Evolutionary conservation across 2,329 filamentous ascomycete species (phyloP).

Genomic region (Tolypocladium capitatum): DNA sequence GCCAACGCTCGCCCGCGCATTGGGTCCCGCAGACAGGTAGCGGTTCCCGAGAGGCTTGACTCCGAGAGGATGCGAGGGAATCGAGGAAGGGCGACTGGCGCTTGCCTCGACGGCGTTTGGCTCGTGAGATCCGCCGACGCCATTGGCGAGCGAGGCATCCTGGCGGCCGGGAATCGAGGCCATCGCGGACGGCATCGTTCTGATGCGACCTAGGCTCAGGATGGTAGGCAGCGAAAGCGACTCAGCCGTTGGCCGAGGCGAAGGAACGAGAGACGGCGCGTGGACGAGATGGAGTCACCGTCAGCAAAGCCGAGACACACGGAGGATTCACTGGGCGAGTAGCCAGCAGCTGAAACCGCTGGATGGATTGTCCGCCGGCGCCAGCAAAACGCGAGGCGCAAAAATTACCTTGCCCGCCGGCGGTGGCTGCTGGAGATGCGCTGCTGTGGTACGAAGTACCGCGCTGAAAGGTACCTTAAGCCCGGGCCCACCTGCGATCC

Average conservation of each 20-base stretch:
- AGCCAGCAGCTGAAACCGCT: neutral
- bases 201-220: neutral
- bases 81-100: constrained; percentile 24
- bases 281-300: neutral
- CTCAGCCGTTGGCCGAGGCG: neutral
- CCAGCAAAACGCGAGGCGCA: neutral
- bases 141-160: neutral
- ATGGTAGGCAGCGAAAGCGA: neutral
- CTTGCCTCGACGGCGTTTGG: constrained; percentile 7
- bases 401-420: no score
- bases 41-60: constrained; percentile 83
- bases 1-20: constrained; percentile 55
- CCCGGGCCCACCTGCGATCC: constrained; percentile 4
- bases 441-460: neutral
- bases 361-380: neutral
- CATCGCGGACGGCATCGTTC: neutral
- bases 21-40: constrained; percentile 49
- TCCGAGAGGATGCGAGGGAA: constrained; percentile 68
- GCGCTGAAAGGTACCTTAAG: constrained; percentile 10
- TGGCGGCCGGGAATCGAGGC: neutral
- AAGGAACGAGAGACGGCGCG: neutral
- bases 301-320: neutral
- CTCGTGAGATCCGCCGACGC: constrained; percentile 13
- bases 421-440: no score
- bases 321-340: no score